A percentile compares a stretch with the other conserved stretches of the same genome.
Conservation (phyloP, 1,284 basidiomycete genomes). For the Sanghuangporus baumii region DNA sequence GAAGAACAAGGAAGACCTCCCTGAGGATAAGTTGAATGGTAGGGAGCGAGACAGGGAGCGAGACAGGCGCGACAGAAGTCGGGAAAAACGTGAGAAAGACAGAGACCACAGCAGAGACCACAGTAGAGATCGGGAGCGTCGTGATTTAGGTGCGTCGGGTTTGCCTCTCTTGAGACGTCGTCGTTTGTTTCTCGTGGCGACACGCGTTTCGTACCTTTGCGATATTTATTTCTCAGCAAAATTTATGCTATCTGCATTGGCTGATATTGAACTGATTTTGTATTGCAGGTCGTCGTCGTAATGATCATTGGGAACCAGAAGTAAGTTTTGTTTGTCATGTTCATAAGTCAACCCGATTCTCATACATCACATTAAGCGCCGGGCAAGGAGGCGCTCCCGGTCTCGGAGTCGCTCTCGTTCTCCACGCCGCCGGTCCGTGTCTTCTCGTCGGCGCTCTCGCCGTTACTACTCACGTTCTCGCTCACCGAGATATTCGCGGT, state of each 20-base stretch:
- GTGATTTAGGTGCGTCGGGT: conserved; percentile 48
- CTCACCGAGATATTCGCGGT: conserved; percentile 43
- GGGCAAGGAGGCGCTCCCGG: conserved; percentile 39
- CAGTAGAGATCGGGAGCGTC: conserved; percentile 36
- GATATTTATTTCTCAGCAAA: background rate
- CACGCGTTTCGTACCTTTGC: conserved; percentile 3
- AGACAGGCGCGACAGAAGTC: conserved; percentile 38
- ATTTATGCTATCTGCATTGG: background rate
- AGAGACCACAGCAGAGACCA: conserved; percentile 45
- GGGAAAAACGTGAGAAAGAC: conserved; percentile 34
- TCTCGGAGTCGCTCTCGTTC: conserved; percentile 59
- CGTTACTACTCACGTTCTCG: conserved; percentile 45
- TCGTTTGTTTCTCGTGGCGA: conserved; percentile 5
- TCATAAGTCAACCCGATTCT: conserved; percentile 4
- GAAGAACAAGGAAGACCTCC: conserved; percentile 63
- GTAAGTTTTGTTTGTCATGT: conserved; percentile 33
- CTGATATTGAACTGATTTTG: background rate
- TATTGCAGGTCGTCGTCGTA: conserved; percentile 34
- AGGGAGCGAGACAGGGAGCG: conserved; percentile 32
- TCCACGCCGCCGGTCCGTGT: conserved; percentile 49
- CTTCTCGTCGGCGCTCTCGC: conserved; percentile 55
- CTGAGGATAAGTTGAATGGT: conserved; percentile 31
- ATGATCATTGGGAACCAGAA: conserved; percentile 77
- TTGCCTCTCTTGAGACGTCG: conserved; percentile 1
- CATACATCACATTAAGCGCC: conserved; percentile 37